These are phyloP conservation scores for Myriosclerotinia scirpicola DNA, from an alignment of 2,329 filamentous ascomycete species.

Conservation along the genomic window DNA sequence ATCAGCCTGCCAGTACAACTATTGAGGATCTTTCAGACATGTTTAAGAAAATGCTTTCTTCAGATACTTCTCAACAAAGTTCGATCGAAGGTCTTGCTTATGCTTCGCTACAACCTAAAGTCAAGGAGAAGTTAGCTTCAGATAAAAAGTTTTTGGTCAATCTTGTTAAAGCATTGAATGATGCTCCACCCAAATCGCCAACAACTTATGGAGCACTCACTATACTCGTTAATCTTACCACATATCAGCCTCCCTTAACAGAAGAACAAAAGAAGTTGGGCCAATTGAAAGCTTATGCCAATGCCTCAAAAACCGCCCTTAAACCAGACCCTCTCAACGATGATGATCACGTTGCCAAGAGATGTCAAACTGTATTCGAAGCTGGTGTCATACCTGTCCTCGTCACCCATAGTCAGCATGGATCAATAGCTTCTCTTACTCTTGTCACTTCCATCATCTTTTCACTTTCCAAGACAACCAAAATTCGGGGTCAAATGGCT, in stretches of 20 bases:
- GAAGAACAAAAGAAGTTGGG: conserved; percentile 92
- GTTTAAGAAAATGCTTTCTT: conserved; percentile 66
- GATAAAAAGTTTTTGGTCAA: conserved; percentile 68
- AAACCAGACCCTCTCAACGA: conserved; percentile 69
- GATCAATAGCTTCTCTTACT: conserved; percentile 67
- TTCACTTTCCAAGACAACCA: conserved; percentile 71
- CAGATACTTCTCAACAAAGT: conserved; percentile 61
- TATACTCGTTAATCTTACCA: conserved; percentile 80
- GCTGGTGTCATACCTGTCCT: conserved; percentile 75
- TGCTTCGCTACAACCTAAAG: conserved; percentile 77
- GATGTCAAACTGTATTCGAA: conserved; percentile 78
- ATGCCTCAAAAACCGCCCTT: conserved; percentile 69
- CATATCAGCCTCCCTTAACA: conserved; percentile 72
- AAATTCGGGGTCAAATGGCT: conserved; percentile 74
- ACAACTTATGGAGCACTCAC: conserved; percentile 83
- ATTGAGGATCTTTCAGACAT: conserved; percentile 65
- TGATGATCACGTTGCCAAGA: conserved; percentile 69
- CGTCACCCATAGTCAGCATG: conserved; percentile 71
- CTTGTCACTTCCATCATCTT: conserved; percentile 76
- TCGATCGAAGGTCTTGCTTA: conserved; percentile 91
- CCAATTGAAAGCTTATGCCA: conserved; percentile 91
- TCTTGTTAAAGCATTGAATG: conserved; percentile 63
- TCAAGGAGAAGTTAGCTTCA: conserved; percentile 77
- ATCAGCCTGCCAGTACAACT: conserved; percentile 55
- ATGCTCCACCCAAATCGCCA: conserved; percentile 63